phyloP scores from a whole-genome alignment of 768 basidiomycete species.

The Lyophyllum shimeji region DNA sequence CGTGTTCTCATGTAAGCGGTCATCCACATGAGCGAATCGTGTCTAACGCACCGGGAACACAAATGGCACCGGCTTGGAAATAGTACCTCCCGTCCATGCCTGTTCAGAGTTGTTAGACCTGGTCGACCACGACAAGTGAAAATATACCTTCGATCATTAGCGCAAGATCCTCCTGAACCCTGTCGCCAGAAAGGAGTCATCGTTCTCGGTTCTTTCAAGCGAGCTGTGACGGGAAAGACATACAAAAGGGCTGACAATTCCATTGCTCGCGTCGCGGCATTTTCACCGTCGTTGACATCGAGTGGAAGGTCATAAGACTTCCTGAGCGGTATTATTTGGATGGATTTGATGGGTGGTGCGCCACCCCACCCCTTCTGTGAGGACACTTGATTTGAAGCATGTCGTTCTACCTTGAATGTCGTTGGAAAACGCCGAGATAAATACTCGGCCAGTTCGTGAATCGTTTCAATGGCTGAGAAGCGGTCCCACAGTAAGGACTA shows the following conservation, averaged over 20 bases:
- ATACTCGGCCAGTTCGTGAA: slow-evolving; percentile 69
- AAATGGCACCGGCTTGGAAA: slow-evolving; percentile 73
- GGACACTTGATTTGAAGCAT: slow-evolving; percentile 20
- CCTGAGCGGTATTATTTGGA: slow-evolving; percentile 50
- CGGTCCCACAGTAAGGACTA: neutral
- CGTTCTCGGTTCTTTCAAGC: neutral
- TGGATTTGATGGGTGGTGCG: slow-evolving; percentile 46
- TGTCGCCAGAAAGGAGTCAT: slow-evolving; percentile 17
- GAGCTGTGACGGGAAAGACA: slow-evolving; percentile 28
- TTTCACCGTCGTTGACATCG: slow-evolving; percentile 28
- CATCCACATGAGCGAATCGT: neutral
- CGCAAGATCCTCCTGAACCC: slow-evolving; percentile 58
- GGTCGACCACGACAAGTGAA: slow-evolving; percentile 5
- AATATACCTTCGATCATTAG: slow-evolving; percentile 57
- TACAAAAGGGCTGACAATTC: slow-evolving; percentile 62
- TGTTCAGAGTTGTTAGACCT: slow-evolving; percentile 16
- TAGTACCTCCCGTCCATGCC: slow-evolving; percentile 70
- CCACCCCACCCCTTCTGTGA: slow-evolving; percentile 41
- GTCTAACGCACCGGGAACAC: slow-evolving; percentile 50
- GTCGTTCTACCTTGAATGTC: slow-evolving; percentile 52
- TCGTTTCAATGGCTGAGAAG: slow-evolving; percentile 56
- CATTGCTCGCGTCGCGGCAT: slow-evolving; percentile 53
- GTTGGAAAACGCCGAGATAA: slow-evolving; percentile 61
- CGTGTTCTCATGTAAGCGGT: neutral
- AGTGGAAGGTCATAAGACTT: slow-evolving; percentile 52